phyloP scores from a whole-genome alignment of 352 stramenopile genomes.

The Phytophthora megakarya region DNA sequence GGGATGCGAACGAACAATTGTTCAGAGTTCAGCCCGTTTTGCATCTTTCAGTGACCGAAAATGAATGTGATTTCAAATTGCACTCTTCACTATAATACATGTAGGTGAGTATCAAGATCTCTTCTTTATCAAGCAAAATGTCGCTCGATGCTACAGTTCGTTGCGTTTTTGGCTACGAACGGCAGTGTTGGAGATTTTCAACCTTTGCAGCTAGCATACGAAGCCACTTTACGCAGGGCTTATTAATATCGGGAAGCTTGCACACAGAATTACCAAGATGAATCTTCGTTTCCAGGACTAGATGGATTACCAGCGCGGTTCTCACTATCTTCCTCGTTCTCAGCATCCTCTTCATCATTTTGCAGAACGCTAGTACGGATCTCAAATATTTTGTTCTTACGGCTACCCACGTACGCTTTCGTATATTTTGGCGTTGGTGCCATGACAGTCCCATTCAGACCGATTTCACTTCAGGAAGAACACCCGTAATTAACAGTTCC shows the following conservation, averaged over 20 bases:
- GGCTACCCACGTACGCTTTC: conserved; percentile 66
- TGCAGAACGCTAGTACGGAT: conserved; percentile 54
- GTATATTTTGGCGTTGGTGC: conserved; percentile 54
- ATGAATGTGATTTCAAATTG: too few relatives aligned
- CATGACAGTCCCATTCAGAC: conserved; percentile 42
- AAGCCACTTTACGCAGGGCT: too few relatives aligned
- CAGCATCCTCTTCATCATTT: conserved; percentile 63
- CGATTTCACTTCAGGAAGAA: conserved; percentile 31
- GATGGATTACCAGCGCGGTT: neutral
- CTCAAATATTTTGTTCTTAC: conserved; percentile 63
- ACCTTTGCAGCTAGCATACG: too few relatives aligned
- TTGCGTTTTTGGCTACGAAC: too few relatives aligned
- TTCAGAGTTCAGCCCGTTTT: conserved; percentile 37
- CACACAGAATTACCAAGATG: conserved; percentile 48
- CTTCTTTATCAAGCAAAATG: too few relatives aligned
- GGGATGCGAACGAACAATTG: conserved; percentile 36
- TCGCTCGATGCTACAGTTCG: too few relatives aligned
- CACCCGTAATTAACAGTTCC: conserved; percentile 46
- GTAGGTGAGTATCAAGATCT: too few relatives aligned
- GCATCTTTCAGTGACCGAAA: too few relatives aligned
- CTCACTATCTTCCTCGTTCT: conserved; percentile 65
- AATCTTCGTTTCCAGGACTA: conserved; percentile 16
- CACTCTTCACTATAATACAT: too few relatives aligned
- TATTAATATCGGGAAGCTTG: conserved; percentile 59
- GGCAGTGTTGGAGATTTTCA: too few relatives aligned